Conservation (phyloP, 805 yeast genomes). For the Yarrowia sp. region DNA sequence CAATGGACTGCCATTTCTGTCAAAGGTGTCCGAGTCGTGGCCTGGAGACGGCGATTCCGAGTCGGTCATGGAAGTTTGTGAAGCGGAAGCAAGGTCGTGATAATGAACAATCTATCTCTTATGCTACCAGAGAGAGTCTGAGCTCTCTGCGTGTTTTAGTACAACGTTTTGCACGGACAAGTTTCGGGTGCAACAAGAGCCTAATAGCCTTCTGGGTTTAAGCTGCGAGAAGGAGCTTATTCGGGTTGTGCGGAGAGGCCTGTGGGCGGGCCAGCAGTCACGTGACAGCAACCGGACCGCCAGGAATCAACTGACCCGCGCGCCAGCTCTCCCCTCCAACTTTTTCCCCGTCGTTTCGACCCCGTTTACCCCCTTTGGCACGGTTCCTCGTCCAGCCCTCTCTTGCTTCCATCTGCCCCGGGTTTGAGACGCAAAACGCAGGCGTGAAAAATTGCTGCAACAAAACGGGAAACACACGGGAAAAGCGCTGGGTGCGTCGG, state of each 20-base stretch:
- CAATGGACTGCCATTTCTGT: constrained; percentile 30
- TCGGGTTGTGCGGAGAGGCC: constrained; percentile 1
- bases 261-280: background rate
- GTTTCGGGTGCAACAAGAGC: constrained; percentile 37
- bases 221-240: background rate
- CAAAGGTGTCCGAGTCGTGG: constrained; percentile 38
- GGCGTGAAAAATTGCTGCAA: constrained; percentile 39
- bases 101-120: constrained; percentile 16
- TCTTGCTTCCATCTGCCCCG: constrained; percentile 38
- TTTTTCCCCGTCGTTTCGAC: background rate
- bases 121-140: constrained; percentile 1
- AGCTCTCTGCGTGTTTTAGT: constrained; percentile 34
- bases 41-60: constrained; percentile 39
- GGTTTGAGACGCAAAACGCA: constrained; percentile 29
- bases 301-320: background rate
- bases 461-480: constrained; percentile 27
- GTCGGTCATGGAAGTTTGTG: constrained; percentile 20
- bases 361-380: background rate
- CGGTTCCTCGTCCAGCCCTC: background rate
- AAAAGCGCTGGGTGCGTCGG: constrained; percentile 26
- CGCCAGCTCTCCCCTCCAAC: background rate
- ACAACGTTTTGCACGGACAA: constrained; percentile 38
- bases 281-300: background rate
- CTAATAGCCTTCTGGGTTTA: constrained; percentile 27
- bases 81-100: constrained; percentile 1